Evolutionary conservation across 345 rosid genomes (phyloP).

Genomic region (Eucalyptus sp.): DNA sequence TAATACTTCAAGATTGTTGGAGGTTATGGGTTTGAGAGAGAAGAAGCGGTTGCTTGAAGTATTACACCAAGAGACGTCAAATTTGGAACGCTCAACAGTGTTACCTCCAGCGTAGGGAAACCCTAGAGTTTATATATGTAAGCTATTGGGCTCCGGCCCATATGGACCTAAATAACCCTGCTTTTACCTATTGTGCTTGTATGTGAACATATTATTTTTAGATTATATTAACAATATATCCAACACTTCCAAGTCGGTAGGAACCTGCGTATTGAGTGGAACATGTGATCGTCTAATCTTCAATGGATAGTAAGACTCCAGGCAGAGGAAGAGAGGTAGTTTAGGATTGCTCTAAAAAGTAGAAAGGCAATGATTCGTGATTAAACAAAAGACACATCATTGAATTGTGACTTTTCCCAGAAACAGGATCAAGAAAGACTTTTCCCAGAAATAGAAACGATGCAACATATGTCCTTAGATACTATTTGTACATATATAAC

Average conservation of each 20-base stretch:
- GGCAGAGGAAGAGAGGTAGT: neutral
- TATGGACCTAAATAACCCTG: too few relatives aligned
- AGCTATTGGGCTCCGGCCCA: too few relatives aligned
- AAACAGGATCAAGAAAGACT: neutral
- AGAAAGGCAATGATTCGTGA: neutral
- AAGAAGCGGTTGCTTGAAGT: too few relatives aligned
- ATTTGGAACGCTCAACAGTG: too few relatives aligned
- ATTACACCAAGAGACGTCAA: too few relatives aligned
- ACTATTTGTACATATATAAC: neutral
- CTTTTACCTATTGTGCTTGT: too few relatives aligned
- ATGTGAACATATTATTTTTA: too few relatives aligned
- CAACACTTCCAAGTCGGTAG: slow-evolving; percentile 58
- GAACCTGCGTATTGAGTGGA: slow-evolving; percentile 23
- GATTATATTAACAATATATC: too few relatives aligned
- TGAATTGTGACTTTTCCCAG: neutral
- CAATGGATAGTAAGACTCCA: neutral
- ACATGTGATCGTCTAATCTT: neutral
- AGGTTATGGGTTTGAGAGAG: too few relatives aligned
- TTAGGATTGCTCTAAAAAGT: neutral
- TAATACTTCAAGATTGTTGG: too few relatives aligned
- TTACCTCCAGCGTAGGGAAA: too few relatives aligned
- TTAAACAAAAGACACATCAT: neutral
- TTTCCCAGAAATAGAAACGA: neutral
- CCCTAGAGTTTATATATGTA: too few relatives aligned
- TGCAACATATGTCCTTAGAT: neutral